phyloP scores from a whole-genome alignment of 768 basidiomycete species.

The Hysterangium stoloniferum region DNA sequence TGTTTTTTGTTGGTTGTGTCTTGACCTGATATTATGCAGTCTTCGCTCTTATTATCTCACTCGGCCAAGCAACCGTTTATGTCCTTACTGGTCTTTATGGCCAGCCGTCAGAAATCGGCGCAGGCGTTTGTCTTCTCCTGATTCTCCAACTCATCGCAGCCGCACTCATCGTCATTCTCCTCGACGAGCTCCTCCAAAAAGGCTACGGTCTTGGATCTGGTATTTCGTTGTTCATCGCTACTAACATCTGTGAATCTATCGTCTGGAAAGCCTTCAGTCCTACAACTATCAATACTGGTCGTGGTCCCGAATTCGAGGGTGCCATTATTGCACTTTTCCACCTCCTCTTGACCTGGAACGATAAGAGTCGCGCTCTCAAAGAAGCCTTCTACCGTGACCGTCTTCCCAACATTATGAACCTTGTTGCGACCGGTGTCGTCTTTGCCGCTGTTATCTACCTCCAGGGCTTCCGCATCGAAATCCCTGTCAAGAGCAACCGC shows the following conservation, averaged over 20 bases:
- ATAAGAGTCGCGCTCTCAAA: constrained; percentile 92
- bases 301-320: constrained; percentile 97
- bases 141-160: constrained; percentile 95
- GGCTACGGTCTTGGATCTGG: constrained; percentile 98
- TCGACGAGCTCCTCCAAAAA: constrained; percentile 98
- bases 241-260: constrained; percentile 99
- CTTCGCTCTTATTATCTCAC: constrained; percentile 92
- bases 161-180: constrained; percentile 92
- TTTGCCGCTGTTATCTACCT: constrained; percentile 97
- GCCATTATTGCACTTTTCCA: constrained; percentile 96
- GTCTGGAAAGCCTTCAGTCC: constrained; percentile 99
- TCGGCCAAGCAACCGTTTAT: constrained; percentile 96
- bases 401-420: constrained; percentile 96
- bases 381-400: constrained; percentile 98
- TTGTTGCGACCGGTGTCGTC: constrained; percentile 84
- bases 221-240: constrained; percentile 98
- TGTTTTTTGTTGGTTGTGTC: neutral
- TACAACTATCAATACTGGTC: constrained; percentile 95
- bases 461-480: constrained; percentile 98
- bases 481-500: constrained; percentile 93
- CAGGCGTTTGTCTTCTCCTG: constrained; percentile 93
- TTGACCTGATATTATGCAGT: constrained; percentile 39
- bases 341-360: constrained; percentile 95
- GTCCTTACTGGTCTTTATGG: constrained; percentile 96
- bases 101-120: constrained; percentile 85